Conservation (phyloP, 176 grass and related monocot genomes). For the Dactylis glomerata region DNA sequence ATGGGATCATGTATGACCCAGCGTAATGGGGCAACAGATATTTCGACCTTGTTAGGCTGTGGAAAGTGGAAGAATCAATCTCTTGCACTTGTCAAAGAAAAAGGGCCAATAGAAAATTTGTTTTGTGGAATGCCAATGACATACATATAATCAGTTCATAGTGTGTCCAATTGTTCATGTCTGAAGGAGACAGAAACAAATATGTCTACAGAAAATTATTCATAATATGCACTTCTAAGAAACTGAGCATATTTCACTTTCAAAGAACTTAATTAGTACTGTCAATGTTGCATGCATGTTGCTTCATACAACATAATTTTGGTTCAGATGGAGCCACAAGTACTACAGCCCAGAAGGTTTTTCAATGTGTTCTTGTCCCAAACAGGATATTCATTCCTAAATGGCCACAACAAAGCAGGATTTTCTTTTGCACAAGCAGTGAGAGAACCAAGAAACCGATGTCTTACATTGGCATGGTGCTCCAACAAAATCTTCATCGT, state of each 20-base stretch:
- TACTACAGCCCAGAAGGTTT: background rate
- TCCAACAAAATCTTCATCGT: background rate
- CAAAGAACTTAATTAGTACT: background rate
- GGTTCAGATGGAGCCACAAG: background rate
- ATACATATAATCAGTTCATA: background rate
- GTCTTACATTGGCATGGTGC: slow-evolving; percentile 4
- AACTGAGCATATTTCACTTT: background rate
- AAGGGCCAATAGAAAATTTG: background rate
- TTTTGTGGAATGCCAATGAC: background rate
- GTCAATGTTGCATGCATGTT: background rate
- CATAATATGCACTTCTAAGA: background rate
- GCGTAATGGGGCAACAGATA: background rate
- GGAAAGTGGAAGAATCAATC: background rate
- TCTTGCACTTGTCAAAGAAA: background rate
- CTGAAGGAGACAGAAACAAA: background rate
- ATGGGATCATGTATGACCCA: background rate
- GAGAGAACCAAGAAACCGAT: background rate
- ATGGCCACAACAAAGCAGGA: background rate
- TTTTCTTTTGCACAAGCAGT: background rate
- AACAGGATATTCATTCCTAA: background rate
- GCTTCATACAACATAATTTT: background rate
- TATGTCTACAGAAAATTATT: background rate
- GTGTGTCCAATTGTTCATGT: background rate
- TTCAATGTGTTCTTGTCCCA: background rate
- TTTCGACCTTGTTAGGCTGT: background rate